Base-by-base conservation (phyloP, 176 grass and related monocot genomes). In the Oryza rufipogon region DNA sequence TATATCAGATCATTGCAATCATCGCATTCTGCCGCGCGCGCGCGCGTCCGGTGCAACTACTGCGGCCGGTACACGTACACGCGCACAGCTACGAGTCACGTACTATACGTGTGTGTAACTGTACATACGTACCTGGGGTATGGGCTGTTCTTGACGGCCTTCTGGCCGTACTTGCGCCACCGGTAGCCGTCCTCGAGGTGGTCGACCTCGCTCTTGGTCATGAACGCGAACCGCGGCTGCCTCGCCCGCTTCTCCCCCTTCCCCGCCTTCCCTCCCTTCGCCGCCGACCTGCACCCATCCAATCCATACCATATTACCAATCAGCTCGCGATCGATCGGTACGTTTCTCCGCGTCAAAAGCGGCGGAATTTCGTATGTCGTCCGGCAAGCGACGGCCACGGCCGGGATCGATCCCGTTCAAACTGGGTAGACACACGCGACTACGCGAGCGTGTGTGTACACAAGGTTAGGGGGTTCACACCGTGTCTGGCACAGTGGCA, bases 131-230 rank as follows among this genome's bases (percentile, higher is more conserved):
- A 98, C 96, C 96, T 98, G n/a, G 96, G 96, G 78, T 92, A 92
- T 13, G 96, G 93, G 83, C 96, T 99, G 84, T 99, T 99, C 92
- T 99, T 99, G 75, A 99, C 96, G 32, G 96, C 96, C 78, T 99
- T 99, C 91, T 99, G 96, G 38, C 96, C 96, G 52, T 99, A 99
- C 81, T 99, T 99, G 82, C 96, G 91, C 96, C 96, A 99, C 77
- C 96, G 83, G 39, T 94, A 99, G 80, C 96, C 96, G 64, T 99
- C 96, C 83, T 99, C 96, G 9, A 99, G 89, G 86, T 99, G 93
- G 80, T 99, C 96, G 42, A 99, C 93, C 83, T 99, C 96, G 85
- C 93, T 99, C 77, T 96, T 96, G 47, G 96, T 99, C 87, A 94
- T 90, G 93, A 99, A 99, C 45, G 96, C 96, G 86, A 99, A 92